Percentiles rank a stretch among this genome's conserved stretches.
These are phyloP conservation scores for Bolboschoenoplectus hybrid DNA, from an alignment of 202 grass and related monocot genomes.

Conservation along the genomic window DNA sequence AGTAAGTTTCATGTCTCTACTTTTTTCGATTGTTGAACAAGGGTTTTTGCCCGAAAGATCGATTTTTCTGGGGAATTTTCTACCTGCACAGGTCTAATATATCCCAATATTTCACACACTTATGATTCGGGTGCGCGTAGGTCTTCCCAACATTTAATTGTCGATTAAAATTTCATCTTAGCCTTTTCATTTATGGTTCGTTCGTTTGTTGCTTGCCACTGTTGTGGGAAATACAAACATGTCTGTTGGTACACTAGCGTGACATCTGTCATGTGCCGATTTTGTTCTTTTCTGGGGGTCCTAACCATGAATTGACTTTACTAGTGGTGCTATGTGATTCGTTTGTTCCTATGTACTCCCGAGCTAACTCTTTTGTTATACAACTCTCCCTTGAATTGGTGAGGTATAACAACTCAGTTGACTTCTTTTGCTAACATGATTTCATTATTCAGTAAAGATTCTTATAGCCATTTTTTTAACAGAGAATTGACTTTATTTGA, in stretches of 20 bases:
- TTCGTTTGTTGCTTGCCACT: neutral
- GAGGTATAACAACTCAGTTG: neutral
- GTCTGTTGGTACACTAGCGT: neutral
- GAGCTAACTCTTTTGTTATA: neutral
- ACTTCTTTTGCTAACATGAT: neutral
- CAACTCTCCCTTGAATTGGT: neutral
- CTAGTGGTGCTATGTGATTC: neutral
- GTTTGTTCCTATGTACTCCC: neutral
- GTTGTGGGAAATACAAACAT: neutral
- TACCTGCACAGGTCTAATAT: neutral
- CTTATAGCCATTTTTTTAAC: neutral
- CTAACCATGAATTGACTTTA: neutral
- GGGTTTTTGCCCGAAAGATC: neutral
- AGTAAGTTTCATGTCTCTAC: conserved; percentile 59
- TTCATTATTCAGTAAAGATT: neutral
- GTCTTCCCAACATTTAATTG: conserved; percentile 10
- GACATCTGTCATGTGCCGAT: neutral
- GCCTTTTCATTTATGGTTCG: neutral
- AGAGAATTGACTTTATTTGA: neutral
- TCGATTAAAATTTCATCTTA: conserved; percentile 5
- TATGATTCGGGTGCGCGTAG: neutral
- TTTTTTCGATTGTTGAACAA: conserved; percentile 26
- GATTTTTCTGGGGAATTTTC: conserved; percentile 13
- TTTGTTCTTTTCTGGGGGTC: neutral
- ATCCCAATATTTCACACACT: neutral